Base-by-base conservation (phyloP, 192 early-diverging fungal genomes). In the Pilaira anomala region DNA sequence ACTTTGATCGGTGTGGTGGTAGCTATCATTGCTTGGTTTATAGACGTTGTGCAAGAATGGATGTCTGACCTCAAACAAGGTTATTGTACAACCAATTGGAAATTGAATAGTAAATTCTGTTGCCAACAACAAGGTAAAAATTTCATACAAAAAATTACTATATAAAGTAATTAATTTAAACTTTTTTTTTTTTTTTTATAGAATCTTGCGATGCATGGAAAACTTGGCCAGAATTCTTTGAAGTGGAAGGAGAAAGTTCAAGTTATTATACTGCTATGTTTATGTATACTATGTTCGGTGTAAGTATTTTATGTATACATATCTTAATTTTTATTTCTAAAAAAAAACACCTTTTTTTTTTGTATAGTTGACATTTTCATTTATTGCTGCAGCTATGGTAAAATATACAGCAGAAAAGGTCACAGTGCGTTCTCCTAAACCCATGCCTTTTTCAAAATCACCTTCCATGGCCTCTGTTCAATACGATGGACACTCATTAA, bases 21-120 rank as follows among this genome's bases (percentile, higher is more conserved):
- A 22, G 77, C 87, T 3, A 85, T 85, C 3, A 69, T 90, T 44
- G 91, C 89, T 14, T 81, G 83, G 28, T 80, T 82, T 60, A 90
- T 92, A 25, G 88, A 84, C 42, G 81, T 93, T 48, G 83, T 82
- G 22, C 80, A 86, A 6, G 93, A 92, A 55, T 91, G 92, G 84
- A 78, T 96, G 41, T 87, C 84, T 33, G 90, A 93, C 75, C 79
- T 92, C 61, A 88, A 92, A 59, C 78, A 87, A 40, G 95, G 95
- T 1, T 92, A 89, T 54, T 96, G 95, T 46, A 69, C 69, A n/a
- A 80, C 77, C 1, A 84, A 86, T 16, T 92, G 89, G 83, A 84
- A 88, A 28, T 74, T 93, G 46, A 89, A 86, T 69, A 78, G 83
- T 42, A 81, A 82, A 36, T 86, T 88, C 48, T 97, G 96, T 75